Conservation (phyloP, 257 asterid species). For the Solanum clarkiae region DNA sequence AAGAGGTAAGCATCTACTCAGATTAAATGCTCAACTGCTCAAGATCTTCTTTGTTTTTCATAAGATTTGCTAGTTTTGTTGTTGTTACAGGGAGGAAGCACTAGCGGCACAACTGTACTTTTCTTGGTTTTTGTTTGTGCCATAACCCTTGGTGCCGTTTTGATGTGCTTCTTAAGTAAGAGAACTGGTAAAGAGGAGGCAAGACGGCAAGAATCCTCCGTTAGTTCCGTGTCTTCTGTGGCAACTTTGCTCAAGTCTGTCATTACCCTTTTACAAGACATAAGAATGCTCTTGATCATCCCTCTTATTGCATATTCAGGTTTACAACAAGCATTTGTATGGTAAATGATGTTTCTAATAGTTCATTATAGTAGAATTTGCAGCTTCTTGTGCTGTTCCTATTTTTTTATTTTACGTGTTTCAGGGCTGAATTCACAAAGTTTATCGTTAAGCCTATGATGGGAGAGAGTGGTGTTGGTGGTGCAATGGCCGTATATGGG, state of each 20-base stretch:
- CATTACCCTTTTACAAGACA: constrained; percentile 45
- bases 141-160: constrained; percentile 65
- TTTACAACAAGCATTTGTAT: constrained; percentile 88
- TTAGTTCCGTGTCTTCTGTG: constrained; percentile 39
- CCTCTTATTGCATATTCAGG: constrained; percentile 93
- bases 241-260: constrained; percentile 45
- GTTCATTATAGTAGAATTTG: neutral
- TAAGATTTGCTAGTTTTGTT: neutral
- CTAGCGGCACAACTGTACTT: constrained; percentile 75
- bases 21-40: neutral
- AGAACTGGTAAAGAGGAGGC: constrained; percentile 55
- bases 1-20: constrained; percentile 35
- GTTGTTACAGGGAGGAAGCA: constrained; percentile 65
- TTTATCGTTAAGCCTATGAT: constrained; percentile 67
- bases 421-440: constrained; percentile 94
- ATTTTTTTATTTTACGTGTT: neutral
- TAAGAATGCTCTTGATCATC: constrained; percentile 63
- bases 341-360: constrained; percentile 30
- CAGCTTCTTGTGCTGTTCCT: neutral
- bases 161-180: constrained; percentile 78
- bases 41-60: neutral
- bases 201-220: constrained; percentile 23
- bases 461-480: constrained; percentile 96
- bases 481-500: constrained; percentile 93
- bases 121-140: constrained; percentile 58